Base-by-base conservation (phyloP, 2,329 filamentous ascomycete genomes). In the Fusarium sp. region DNA sequence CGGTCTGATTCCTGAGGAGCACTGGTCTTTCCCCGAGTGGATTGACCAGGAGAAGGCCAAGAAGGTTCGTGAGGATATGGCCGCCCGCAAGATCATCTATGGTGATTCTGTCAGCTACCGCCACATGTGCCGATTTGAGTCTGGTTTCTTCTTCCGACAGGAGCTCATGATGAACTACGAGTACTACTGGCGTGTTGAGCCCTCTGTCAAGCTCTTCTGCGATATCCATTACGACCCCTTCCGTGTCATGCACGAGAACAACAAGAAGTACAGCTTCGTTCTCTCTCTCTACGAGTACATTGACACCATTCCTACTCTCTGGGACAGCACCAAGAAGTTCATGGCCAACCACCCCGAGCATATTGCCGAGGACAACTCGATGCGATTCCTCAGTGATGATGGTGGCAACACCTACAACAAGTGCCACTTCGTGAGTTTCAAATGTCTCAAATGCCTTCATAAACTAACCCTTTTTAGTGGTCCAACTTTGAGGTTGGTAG, bases 101-200 rank as follows among this genome's bases (percentile, higher is more conserved):
- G 97, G 97, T 71, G 97, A 98, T 84, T 98, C 95, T 13, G 86
- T 97, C 85, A 97, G 94, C 86, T 99, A 99, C 87, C 92, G 97
- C 74, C 97, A 99, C 88, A 99, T 99, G 97, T 99, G 97, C 85
- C 94, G 97, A 75, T 99, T 98, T 82, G 97, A 99, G 85, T 98
- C 96, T 9, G 97, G 97, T 43, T 99, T 99, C 89, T 99, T 99
- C 89, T 99, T 98, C 91, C 95, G 93, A 71, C 97, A 99, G 83
- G 90, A 91, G 34, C 86, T 98, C 77, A 95, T 99, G 94, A 86
- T 94, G 83, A 95, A 98, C 83, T 99, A 97, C 85, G 97, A 99
- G 82, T 99, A 95, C 91, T 99, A 99, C 90, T 99, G 97, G 97
- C 94, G 97, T 77, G 97, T 99, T 16, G 97, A 99, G 88, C 97